phyloP scores from a whole-genome alignment of 345 rosid species.

The Combretum micranthum region DNA sequence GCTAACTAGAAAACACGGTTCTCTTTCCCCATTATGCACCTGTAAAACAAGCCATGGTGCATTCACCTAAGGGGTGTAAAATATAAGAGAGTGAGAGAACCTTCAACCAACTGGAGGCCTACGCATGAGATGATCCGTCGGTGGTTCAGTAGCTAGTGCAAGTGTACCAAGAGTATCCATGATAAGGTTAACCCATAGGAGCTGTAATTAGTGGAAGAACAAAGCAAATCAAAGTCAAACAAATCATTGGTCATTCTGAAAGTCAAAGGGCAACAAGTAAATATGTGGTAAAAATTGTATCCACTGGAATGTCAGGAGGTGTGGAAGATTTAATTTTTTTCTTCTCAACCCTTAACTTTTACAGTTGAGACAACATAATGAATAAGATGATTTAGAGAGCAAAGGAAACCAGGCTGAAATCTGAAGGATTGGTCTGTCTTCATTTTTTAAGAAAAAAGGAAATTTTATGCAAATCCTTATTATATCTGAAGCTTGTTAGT shows the following conservation, averaged over 20 bases:
- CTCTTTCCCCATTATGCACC: not conserved
- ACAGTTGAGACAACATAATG: no score
- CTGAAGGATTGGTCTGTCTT: no score
- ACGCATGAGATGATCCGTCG: slow-evolving; percentile 41
- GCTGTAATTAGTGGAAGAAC: slow-evolving; percentile 30
- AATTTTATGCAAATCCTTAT: no score
- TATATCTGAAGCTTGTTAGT: no score
- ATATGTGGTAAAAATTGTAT: not conserved
- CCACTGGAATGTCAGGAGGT: no score
- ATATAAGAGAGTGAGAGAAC: slow-evolving; percentile 22
- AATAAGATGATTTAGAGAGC: no score
- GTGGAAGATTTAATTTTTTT: no score
- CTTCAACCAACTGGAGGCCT: slow-evolving; percentile 48
- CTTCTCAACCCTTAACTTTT: no score
- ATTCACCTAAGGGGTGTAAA: not conserved
- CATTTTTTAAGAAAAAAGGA: no score
- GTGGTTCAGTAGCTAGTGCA: slow-evolving; percentile 50
- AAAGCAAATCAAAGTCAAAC: not conserved
- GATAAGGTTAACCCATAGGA: slow-evolving; percentile 49
- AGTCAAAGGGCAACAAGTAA: not conserved
- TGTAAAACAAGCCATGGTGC: not conserved
- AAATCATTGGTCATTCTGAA: not conserved
- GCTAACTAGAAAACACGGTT: no score
- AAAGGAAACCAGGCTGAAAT: no score
- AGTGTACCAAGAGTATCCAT: slow-evolving; percentile 55